phyloP scores from a whole-genome alignment of 1,284 basidiomycete genomes.

The Taiwanofungus camphoratus region DNA sequence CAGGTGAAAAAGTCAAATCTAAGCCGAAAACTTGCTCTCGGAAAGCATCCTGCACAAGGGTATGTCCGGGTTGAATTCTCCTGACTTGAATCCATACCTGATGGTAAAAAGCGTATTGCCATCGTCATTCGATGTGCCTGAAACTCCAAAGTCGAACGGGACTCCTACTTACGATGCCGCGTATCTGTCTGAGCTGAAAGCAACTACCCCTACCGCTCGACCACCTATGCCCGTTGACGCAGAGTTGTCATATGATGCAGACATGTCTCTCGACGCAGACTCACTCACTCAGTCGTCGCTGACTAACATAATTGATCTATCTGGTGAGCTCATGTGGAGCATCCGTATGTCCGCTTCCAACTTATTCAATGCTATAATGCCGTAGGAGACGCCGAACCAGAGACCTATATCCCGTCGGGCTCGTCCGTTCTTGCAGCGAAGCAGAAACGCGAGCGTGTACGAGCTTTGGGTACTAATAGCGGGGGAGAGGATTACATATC shows the following conservation, averaged over 20 bases:
- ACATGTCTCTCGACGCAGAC: constrained; percentile 48
- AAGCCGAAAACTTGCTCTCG: constrained; percentile 57
- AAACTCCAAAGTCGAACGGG: constrained; percentile 39
- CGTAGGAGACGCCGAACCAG: constrained; percentile 22
- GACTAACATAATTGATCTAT: constrained; percentile 27
- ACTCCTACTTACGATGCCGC: constrained; percentile 68
- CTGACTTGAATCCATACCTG: constrained; percentile 1
- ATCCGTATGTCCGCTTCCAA: constrained; percentile 12
- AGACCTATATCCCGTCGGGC: constrained; percentile 64
- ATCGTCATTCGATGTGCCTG: constrained; percentile 43
- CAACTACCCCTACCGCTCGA: constrained; percentile 64
- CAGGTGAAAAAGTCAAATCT: constrained; percentile 73
- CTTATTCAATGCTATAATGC: no score
- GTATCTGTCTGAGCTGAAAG: constrained; percentile 80
- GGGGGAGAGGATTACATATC: constrained; percentile 77
- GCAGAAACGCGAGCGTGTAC: constrained; percentile 67
- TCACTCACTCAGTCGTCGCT: constrained; percentile 24
- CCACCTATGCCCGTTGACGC: constrained; percentile 33
- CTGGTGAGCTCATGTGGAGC: constrained; percentile 22
- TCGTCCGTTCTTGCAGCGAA: constrained; percentile 76
- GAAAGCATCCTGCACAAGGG: constrained; percentile 38
- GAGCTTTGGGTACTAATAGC: constrained; percentile 31
- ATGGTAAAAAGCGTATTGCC: constrained; percentile 28
- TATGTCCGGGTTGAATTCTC: constrained; percentile 12
- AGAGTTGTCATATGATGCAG: constrained; percentile 38